Base-by-base conservation (phyloP, 106 monocot species). In the Gastrodia elata region DNA sequence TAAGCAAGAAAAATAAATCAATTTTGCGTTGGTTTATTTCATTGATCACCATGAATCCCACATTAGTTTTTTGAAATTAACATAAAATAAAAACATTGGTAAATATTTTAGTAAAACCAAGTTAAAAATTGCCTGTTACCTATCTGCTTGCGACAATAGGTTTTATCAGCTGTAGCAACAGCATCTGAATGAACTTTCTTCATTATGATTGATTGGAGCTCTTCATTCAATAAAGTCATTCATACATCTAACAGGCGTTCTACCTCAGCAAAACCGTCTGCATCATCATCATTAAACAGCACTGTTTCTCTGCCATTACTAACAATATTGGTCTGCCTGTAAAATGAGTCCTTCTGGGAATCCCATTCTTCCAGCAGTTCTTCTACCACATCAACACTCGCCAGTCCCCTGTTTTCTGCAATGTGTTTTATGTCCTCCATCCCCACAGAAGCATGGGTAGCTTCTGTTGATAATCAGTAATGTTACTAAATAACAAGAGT, bases 351-450 rank as follows among this genome's bases (percentile, higher is more conserved):
- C 77, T 89, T 92, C 64, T 92, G 84, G 5, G 78, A 67, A 77
- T 89, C 71, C 92, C 92, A 92, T 70, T 86, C 74, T 27, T 79
- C 67, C 58, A 89, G 80, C 37, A 84, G 76, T 24, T 79, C 71
- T 27, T 86, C 80, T 24, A 86, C 73, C 77, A 32, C 67, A 37
- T 82, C 76, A n/a, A n/a, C n/a, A 9, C 80, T 84, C 8, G 74
- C 75, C 20, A 33, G 40, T 24, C 77, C 87, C 42, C 75, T 71
- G 8, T 80, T 46, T 42, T 84, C 80, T 61, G 68, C 52, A 36
- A 88, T 86, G 42, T 87, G 86, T 30, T 79, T 86, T 57, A 84
- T 76, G 75, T 92, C 88, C 38, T 80, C 78, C 22, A 89, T 70
- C n/a, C 76, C 72, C 39, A 83, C 71, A 20, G 38, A 75, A n/a